Evolutionary conservation across 169 alveolate species (phyloP).

Genomic region (Eimeria zaria): DNA sequence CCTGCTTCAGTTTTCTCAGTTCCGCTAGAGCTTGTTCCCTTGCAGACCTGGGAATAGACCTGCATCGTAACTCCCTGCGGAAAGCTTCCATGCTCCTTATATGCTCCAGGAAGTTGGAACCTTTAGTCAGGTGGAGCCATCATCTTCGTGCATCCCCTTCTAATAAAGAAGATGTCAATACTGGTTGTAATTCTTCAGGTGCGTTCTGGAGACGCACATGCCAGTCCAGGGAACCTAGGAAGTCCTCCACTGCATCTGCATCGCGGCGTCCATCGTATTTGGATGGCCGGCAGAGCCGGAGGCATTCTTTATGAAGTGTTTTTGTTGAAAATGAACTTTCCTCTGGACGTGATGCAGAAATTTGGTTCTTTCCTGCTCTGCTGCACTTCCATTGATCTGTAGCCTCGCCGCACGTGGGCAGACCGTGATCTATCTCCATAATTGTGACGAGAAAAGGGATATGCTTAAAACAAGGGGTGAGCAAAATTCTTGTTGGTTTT

Average conservation of each 20-base stretch:
- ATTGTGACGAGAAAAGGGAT: too few relatives aligned
- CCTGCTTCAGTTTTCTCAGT: not conserved
- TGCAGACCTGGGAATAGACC: not conserved
- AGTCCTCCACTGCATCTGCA: not conserved
- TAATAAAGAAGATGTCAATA: not conserved
- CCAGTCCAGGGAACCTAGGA: not conserved
- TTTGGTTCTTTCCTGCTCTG: too few relatives aligned
- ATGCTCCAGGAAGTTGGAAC: not conserved
- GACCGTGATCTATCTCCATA: too few relatives aligned
- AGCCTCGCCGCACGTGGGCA: too few relatives aligned
- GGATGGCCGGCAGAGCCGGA: not conserved
- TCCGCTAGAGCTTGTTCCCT: not conserved
- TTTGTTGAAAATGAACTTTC: not conserved
- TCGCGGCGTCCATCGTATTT: not conserved
- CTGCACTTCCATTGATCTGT: too few relatives aligned
- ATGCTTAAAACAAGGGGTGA: too few relatives aligned
- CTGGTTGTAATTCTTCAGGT: not conserved
- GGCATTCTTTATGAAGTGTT: not conserved
- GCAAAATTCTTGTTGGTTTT: too few relatives aligned
- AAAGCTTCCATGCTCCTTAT: not conserved
- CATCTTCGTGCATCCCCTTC: not conserved
- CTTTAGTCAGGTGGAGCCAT: not conserved
- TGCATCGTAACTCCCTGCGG: not conserved
- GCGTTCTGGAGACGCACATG: not conserved
- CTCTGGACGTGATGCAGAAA: not conserved